Evolutionary conservation across 106 monocot genomes (phyloP), one percentile per base, ranked within the genome.

Genomic region (Dioscorea dumetorum): DNA sequence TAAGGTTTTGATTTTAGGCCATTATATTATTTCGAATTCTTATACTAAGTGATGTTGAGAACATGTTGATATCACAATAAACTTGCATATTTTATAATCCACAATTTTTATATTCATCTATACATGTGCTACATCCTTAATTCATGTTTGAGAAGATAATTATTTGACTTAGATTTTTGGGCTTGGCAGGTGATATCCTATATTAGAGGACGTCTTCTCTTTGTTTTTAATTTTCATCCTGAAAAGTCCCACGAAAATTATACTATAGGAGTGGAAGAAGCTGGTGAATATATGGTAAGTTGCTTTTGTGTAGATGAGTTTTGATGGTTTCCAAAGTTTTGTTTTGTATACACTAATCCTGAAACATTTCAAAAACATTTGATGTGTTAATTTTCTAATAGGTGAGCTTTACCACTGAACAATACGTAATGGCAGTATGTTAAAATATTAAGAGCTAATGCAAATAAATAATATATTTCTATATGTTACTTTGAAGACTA

Each of bases 181-280:
- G 24, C 33, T 15, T 75, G 51, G 54, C 90, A 95, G 94, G 85
- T 95, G 33, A 82, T 95, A 78, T 85, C 85, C 23, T 91, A 81
- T 72, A 78, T 76, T 51, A 91, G 84, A 76, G 91, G 95, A 0
- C 69, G 86, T 49, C 78, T 91, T 72, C 73, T 95, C 35, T 95
- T 95, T 63, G 22, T 91, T 18, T 91, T 91, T 71, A 95, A 95
- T 52, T 95, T 95, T 62, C 81, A 91, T 78, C 91, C 91, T 61
- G 78, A 84, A 28, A 70, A 34, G 22, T 84, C 80, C 24, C 60
- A 82, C 64, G 78, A 83, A 57, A 62, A 35, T 8, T 88, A 88
- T 71, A 58, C 13, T 24, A 64, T 95, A 53, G 95, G 95, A 12
- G 81, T 86, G 60, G 91, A 95, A 67, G 95, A 95, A 86, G 95